Evolutionary conservation across 2,329 filamentous ascomycete species (phyloP).

Genomic region (Ophiocordyceps polyrhachis-furcata): DNA sequence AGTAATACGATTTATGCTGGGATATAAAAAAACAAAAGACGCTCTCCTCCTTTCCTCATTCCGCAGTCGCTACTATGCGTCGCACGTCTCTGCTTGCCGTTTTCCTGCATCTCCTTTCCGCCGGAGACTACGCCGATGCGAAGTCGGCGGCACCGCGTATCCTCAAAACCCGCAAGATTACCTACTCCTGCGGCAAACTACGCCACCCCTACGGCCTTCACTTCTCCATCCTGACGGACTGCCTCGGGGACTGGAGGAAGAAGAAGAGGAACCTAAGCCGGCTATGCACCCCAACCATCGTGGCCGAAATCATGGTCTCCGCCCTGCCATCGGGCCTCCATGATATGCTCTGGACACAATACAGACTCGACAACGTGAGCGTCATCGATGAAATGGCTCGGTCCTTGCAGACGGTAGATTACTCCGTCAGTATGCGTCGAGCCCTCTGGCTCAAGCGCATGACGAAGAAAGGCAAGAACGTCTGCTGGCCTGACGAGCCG

Average conservation of each 20-base stretch:
- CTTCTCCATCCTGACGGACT: not conserved
- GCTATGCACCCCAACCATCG: not conserved
- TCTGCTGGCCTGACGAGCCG: not conserved
- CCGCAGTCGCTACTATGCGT: not conserved
- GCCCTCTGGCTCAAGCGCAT: not conserved
- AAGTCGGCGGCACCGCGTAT: not conserved
- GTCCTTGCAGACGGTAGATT: not conserved
- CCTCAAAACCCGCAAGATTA: not conserved
- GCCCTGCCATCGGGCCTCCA: not conserved
- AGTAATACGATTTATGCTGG: too few relatives aligned
- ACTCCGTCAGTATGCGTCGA: not conserved
- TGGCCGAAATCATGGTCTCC: not conserved
- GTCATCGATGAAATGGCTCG: not conserved
- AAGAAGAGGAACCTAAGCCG: not conserved
- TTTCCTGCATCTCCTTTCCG: not conserved
- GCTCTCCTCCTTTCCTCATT: not conserved
- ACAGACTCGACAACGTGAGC: not conserved
- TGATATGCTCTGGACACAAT: not conserved
- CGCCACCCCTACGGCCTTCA: not conserved
- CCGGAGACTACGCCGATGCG: not conserved
- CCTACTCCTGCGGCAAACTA: not conserved
- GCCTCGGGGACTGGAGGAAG: not conserved
- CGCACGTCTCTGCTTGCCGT: not conserved
- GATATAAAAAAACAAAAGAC: not conserved
- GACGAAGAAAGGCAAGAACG: not conserved